Evolutionary conservation across 202 grass and related monocot genomes (phyloP).

Genomic region (Cymbopogon flexuosus): DNA sequence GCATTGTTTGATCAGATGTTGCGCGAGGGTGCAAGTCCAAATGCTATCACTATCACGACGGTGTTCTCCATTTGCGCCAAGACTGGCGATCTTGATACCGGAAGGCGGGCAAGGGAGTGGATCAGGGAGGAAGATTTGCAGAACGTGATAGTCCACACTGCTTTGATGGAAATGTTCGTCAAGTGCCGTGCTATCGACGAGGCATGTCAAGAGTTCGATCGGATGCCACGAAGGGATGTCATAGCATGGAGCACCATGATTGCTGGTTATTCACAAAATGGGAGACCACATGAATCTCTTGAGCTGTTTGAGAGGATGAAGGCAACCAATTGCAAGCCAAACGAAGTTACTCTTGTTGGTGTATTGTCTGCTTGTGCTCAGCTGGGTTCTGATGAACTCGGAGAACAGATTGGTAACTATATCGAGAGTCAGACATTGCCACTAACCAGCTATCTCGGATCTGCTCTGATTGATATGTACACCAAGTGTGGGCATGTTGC

Average conservation of each 20-base stretch:
- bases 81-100: conserved; percentile 52
- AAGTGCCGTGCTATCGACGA: conserved; percentile 69
- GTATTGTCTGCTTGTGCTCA: conserved; percentile 67
- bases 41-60: conserved; percentile 55
- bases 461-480: conserved; percentile 73
- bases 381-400: conserved; percentile 61
- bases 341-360: conserved; percentile 71
- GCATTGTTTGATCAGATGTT: conserved; percentile 61
- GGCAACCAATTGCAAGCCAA: conserved; percentile 52
- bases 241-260: conserved; percentile 89
- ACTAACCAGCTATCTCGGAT: conserved; percentile 56
- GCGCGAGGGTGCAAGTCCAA: conserved; percentile 54
- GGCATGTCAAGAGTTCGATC: conserved; percentile 62
- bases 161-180: conserved; percentile 73
- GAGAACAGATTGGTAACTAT: conserved; percentile 56
- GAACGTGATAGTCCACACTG: conserved; percentile 61
- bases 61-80: conserved; percentile 75
- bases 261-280: conserved; percentile 70
- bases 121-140: conserved; percentile 39
- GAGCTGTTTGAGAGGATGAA: conserved; percentile 80
- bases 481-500: conserved; percentile 55
- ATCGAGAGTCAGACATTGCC: conserved; percentile 43
- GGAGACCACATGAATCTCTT: conserved; percentile 55
- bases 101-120: conserved; percentile 36
- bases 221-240: conserved; percentile 55